Conservation (phyloP, 176 grass and related monocot genomes). For the Areca catechu region DNA sequence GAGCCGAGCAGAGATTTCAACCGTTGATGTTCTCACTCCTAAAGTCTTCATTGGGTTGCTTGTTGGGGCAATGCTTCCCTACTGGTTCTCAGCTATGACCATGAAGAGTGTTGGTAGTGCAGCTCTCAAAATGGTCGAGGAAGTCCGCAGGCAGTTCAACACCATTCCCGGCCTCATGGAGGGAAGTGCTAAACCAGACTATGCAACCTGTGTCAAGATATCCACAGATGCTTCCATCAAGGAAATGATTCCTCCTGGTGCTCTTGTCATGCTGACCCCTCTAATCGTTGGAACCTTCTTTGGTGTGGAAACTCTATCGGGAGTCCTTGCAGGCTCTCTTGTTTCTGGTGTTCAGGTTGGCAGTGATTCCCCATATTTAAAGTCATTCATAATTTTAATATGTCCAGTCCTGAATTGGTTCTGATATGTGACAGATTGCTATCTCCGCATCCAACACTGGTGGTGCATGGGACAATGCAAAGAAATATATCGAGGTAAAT, state of each 20-base stretch:
- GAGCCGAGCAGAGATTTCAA: constrained; percentile 56
- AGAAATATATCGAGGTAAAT: constrained; percentile 94
- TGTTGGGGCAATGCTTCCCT: constrained; percentile 86
- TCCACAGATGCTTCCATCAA: constrained; percentile 92
- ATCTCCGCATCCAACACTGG: constrained; percentile 96
- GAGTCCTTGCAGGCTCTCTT: constrained; percentile 80
- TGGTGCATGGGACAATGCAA: constrained; percentile 88
- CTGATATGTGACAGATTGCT: constrained; percentile 43
- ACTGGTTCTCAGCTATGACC: constrained; percentile 97
- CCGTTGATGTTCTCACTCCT: constrained; percentile 77
- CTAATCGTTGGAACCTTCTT: constrained; percentile 76
- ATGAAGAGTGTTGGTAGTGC: constrained; percentile 95
- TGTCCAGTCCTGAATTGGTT: background rate
- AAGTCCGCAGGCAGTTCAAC: constrained; percentile 86
- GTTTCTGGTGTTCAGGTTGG: constrained; percentile 87
- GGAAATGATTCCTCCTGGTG: constrained; percentile 90
- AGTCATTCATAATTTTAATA: background rate
- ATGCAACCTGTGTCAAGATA: constrained; percentile 89
- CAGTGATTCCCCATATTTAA: background rate
- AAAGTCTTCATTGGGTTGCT: constrained; percentile 86
- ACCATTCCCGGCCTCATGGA: constrained; percentile 78
- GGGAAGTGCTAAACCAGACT: constrained; percentile 76
- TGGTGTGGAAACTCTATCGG: constrained; percentile 85
- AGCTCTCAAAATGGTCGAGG: constrained; percentile 91
- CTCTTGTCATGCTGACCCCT: constrained; percentile 84